Evolutionary conservation across 805 yeast species (phyloP), one percentile per base, ranked within the genome.

Genomic region (Aciculoconidium aculeatum): DNA sequence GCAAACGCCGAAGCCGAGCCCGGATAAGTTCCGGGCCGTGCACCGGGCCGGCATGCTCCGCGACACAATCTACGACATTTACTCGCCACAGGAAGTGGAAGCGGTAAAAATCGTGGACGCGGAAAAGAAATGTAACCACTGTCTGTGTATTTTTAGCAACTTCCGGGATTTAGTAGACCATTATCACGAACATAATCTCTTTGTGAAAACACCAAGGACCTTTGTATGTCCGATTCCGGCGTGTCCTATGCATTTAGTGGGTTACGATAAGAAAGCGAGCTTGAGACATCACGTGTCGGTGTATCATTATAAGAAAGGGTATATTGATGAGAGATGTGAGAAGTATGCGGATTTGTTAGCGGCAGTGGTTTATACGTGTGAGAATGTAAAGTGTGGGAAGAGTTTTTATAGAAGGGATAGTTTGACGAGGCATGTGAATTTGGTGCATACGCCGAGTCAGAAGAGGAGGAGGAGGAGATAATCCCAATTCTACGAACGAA

Each of bases 231-330:
- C 50, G 2, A 39, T 47, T 11, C 30, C 36, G 5, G 43, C 39
- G 6, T 65, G 72, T 21, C 67, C 68, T 4, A 66, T 69, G 70
- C 48, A 51, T 16, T 39, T 54, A 9, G 56, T 65, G 15, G 71
- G 71, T 2, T 64, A 48, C 26, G 44, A 45, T 21, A 51, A 55
- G 25, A 55, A 49, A 27, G 51, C 51, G 3, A 41, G 45, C 22
- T 39, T 57, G 17, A 39, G 61, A 21, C 53, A 53, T 23, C 65
- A 58, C 29, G 39, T 50, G 2, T 43, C 49, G 10, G 25, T 37
- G 9, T 39, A 41, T 11, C 63, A 57, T 33, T 49, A 50, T 22
- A 33, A 42, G 17, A 40, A 41, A 20, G 49, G 49, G 9, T 32
- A 31, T 20, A 34, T 43, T 5, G 15, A 21, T 20, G 25, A 29